Percentiles rank a stretch among this genome's conserved stretches.
These are phyloP conservation scores for Neonectria ditissima DNA, from an alignment of 2,329 filamentous ascomycete species.

Conservation along the genomic window DNA sequence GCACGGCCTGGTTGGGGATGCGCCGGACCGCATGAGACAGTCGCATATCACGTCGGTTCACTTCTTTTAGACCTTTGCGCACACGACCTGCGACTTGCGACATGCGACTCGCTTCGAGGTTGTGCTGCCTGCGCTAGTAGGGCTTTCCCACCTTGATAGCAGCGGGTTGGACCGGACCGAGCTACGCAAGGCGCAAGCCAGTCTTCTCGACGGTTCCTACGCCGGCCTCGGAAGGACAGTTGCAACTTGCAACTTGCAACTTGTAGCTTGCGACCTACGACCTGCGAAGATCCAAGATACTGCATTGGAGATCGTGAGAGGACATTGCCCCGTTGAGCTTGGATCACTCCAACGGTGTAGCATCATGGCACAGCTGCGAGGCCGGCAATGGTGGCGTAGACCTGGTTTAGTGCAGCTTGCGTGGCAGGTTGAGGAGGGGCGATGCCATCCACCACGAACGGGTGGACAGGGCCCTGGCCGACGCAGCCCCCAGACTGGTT, in stretches of 20 bases:
- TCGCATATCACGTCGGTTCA: constrained; percentile 22
- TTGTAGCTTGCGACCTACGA: no score
- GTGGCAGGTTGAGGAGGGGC: constrained; percentile 46
- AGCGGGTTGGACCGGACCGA: constrained; percentile 26
- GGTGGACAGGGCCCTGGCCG: constrained; percentile 15
- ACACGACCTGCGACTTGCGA: neutral
- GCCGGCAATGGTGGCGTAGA: constrained; percentile 44
- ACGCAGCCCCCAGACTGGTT: constrained; percentile 10
- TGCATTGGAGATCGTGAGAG: constrained; percentile 8
- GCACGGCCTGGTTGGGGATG: constrained; percentile 24
- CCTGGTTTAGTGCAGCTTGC: constrained; percentile 45
- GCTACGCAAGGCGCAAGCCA: constrained; percentile 17
- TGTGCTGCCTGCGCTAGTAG: constrained; percentile 20
- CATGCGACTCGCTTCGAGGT: neutral
- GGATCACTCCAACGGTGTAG: constrained; percentile 32
- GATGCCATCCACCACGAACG: constrained; percentile 38
- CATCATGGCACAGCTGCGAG: constrained; percentile 25
- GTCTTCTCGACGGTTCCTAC: constrained; percentile 11
- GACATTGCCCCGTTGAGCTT: constrained; percentile 17
- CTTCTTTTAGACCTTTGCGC: constrained; percentile 17
- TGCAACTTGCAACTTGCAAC: neutral
- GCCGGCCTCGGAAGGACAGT: neutral
- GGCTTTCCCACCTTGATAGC: constrained; percentile 26
- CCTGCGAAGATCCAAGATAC: constrained; percentile 1
- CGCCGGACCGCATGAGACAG: constrained; percentile 29